phyloP scores from a whole-genome alignment of 331 rosid species.

The Malus hybrid region DNA sequence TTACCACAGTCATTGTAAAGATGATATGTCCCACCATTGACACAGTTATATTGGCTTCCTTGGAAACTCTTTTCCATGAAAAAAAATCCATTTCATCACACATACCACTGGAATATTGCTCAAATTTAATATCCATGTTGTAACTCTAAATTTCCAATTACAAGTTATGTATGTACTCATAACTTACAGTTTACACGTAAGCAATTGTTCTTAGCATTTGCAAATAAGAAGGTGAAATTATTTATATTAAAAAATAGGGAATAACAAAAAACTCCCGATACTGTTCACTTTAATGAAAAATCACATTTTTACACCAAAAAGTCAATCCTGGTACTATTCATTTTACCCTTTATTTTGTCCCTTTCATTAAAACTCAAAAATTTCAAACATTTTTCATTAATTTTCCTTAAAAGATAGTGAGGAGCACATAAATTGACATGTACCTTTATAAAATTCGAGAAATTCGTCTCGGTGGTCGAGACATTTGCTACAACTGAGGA shows the following conservation, averaged over 20 bases:
- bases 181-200: neutral
- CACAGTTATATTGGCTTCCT: conserved; percentile 25
- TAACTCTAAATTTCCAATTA: neutral
- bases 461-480: conserved; percentile 37
- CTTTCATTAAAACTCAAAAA: no score
- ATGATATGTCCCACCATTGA: conserved; percentile 33
- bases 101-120: conserved; percentile 44
- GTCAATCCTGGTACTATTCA: no score
- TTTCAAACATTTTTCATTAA: no score
- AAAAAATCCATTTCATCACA: conserved; percentile 41
- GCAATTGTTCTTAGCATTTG: no score
- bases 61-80: conserved; percentile 26
- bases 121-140: conserved; percentile 25
- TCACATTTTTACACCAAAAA: no score
- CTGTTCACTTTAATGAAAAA: no score
- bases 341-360: no score
- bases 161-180: neutral
- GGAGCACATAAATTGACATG: neutral
- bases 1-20: conserved; percentile 34
- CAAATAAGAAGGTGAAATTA: no score
- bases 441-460: conserved; percentile 38
- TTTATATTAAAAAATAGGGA: neutral
- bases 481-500: conserved; percentile 34
- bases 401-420: no score
- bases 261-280: no score